Evolutionary conservation across 305 asterid genomes (phyloP).

Genomic region (Ilex paraguariensis): DNA sequence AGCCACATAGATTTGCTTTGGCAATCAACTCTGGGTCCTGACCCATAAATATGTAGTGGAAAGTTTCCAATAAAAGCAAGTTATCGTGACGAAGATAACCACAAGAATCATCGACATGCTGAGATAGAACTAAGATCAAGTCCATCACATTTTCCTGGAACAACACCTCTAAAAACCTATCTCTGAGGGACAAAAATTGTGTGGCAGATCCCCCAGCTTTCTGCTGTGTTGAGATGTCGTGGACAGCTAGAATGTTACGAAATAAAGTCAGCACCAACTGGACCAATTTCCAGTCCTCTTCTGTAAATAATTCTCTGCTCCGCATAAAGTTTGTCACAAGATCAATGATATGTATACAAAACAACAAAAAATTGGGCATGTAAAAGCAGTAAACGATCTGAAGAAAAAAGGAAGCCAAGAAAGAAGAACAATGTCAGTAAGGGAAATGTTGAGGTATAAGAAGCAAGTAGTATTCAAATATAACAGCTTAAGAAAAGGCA

Average conservation of each 20-base stretch:
- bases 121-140: conserved; percentile 67
- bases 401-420: too few relatives aligned
- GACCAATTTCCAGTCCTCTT: conserved; percentile 96
- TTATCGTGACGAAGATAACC: conserved; percentile 82
- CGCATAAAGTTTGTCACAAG: conserved; percentile 22
- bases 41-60: conserved; percentile 66
- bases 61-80: conserved; percentile 81
- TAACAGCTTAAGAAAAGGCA: too few relatives aligned
- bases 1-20: conserved; percentile 44
- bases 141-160: conserved; percentile 96
- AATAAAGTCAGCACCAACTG: conserved; percentile 89
- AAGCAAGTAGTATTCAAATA: too few relatives aligned
- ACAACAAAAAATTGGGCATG: background rate
- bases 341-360: conserved; percentile 5
- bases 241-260: conserved; percentile 80
- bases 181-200: conserved; percentile 61
- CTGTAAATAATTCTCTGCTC: conserved; percentile 80
- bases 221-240: conserved; percentile 78
- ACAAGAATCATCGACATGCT: conserved; percentile 73
- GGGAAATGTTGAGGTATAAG: too few relatives aligned
- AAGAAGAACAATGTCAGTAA: too few relatives aligned
- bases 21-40: conserved; percentile 90
- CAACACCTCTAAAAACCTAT: conserved; percentile 66
- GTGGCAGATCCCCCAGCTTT: conserved; percentile 75
- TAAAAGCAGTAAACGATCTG: background rate